Evolutionary conservation across 768 basidiomycete species (phyloP), one percentile per base, ranked within the genome.

Genomic region (Coprinopsis strossmayeri): DNA sequence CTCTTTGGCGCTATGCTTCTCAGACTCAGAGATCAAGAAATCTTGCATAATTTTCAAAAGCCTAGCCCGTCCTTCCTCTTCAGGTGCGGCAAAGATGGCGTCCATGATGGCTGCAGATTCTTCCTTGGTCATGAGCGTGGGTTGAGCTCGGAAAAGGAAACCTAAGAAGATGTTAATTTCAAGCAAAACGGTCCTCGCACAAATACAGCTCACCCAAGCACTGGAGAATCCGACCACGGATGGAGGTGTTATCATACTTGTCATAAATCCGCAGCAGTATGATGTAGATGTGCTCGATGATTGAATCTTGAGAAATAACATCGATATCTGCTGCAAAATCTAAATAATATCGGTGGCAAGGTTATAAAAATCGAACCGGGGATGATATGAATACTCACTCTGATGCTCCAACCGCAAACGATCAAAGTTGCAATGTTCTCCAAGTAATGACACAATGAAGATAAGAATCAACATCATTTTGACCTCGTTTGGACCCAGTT

Each of bases 381-480:
- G 51, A 2, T 21, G 3, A 1, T 28, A 3, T n/a, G 1, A 4
- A 11, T 18, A 13, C 27, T 10, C 11, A 89, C 87, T 74, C 5
- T 71, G 61, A 55, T 79, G 70, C 34, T 86, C 82, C 11, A 55
- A 56, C 15, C 91, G 77, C 10, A 97, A 66, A 1, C 69, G 66
- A 60, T 98, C 94, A 57, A 97, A 92, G 51, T 91, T 74, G 55
- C 89, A 94, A 60, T 95, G 79, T 64, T 97, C 92, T 34, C 84
- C 87, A 0, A 98, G 79, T 0, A 97, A 68, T 0, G 91, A 77
- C 1, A 87, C 81, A 39, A 98, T 93, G 57, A 86, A 87, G 18
- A 92, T 81, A 20, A 96, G 73, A 18, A 94, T 78, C 24, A 77
- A 71, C 9, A 91, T 52, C 0, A 80, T 66, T 27, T 79, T 72